Percentiles rank a stretch among this genome's conserved stretches.
Evolutionary conservation across 129 eudicot genomes (phyloP).

Genomic region (Gnaphalium uliginosum): DNA sequence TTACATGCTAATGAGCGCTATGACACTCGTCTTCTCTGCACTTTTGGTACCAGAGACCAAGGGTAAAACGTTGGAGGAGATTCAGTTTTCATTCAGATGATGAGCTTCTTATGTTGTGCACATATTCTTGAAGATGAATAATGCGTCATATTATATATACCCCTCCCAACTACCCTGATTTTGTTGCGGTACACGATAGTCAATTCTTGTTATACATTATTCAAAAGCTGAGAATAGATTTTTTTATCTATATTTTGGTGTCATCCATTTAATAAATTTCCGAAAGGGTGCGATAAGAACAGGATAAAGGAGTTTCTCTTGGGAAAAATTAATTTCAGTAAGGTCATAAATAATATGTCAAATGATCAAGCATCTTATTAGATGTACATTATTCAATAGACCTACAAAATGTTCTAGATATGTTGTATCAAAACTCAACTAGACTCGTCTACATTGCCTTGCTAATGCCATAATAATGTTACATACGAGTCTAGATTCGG

Average conservation of each 20-base stretch:
- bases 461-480: not conserved
- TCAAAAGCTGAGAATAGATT: not conserved
- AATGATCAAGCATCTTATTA: not conserved
- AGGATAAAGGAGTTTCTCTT: not conserved
- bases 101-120: not conserved
- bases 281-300: not conserved
- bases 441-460: not conserved
- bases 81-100: conserved; percentile 83
- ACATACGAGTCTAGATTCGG: not conserved
- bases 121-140: not conserved
- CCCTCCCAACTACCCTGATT: not conserved
- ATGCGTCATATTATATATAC: not conserved
- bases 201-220: not conserved
- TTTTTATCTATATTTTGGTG: not conserved
- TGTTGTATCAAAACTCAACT: not conserved
- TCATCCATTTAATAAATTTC: not conserved
- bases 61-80: conserved; percentile 90
- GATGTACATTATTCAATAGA: not conserved
- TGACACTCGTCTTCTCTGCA: conserved; percentile 53
- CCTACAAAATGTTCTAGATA: not conserved
- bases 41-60: conserved; percentile 89
- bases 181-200: not conserved
- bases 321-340: not conserved
- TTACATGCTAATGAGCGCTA: conserved; percentile 55
- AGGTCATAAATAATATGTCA: not conserved